Percentiles rank a stretch among this genome's conserved stretches.
Conservation (phyloP, 2,329 filamentous ascomycete genomes). For the Mariannaea sp. region DNA sequence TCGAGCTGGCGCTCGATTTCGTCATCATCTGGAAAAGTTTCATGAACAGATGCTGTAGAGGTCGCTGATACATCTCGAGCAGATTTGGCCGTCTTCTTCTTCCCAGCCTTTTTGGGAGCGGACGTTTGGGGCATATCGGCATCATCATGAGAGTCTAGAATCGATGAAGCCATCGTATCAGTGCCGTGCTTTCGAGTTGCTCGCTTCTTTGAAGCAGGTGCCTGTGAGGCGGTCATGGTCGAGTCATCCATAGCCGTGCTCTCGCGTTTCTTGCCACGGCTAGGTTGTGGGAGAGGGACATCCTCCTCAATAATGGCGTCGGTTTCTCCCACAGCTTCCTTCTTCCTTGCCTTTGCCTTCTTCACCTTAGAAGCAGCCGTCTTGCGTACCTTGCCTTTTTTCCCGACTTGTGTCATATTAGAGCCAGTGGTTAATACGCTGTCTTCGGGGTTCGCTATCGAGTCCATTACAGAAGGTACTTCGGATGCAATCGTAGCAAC, state of each 20-base stretch:
- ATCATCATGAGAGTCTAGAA: conserved; percentile 46
- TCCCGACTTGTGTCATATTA: conserved; percentile 61
- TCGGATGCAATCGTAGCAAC: conserved; percentile 57
- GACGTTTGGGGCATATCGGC: conserved; percentile 47
- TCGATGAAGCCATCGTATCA: conserved; percentile 47
- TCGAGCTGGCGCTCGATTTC: conserved; percentile 70
- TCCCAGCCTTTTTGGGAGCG: conserved; percentile 36
- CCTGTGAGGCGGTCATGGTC: conserved; percentile 48
- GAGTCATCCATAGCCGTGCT: conserved; percentile 64
- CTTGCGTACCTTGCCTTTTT: conserved; percentile 65
- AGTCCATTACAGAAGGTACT: conserved; percentile 52
- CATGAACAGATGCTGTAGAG: conserved; percentile 48
- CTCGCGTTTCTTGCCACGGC: conserved; percentile 64
- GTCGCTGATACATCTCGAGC: conserved; percentile 52
- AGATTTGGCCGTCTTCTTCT: conserved; percentile 48
- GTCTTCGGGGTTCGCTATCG: conserved; percentile 58
- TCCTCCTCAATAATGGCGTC: conserved; percentile 32
- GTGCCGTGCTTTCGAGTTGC: conserved; percentile 57
- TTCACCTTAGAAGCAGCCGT: conserved; percentile 31
- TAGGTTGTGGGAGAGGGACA: conserved; percentile 42
- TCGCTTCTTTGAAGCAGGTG: conserved; percentile 63
- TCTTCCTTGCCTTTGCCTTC: conserved; percentile 54
- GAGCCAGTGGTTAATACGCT: conserved; percentile 64
- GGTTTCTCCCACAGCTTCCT: conserved; percentile 55
- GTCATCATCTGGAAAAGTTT: conserved; percentile 60